Base-by-base conservation (phyloP, 1,139 yeast genomes). In the Taiozyma sp. region DNA sequence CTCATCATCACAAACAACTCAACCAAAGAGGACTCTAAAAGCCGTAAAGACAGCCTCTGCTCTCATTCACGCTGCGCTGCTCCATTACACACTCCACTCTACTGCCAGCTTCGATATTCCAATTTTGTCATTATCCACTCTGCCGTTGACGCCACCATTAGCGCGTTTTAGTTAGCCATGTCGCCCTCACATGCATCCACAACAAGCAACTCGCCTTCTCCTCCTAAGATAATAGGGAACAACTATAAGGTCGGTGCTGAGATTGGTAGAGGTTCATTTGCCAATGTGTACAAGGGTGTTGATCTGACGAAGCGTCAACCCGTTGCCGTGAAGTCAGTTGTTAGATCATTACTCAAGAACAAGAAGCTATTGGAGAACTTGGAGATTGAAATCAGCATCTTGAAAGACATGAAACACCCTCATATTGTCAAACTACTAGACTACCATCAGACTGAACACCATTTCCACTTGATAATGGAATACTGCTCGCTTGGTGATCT, bases 401-500 rank as follows among this genome's bases (percentile, higher is more conserved):
- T 93, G 58, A 89, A 90, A 70, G 81, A 86, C 48, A 77, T 93
- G 75, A 83, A 85, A 59, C 97, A 93, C 63, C 96, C 97, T 3
- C 98, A 93, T 67, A 88, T 93, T 48, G 99, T 93, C 4, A 85
- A 86, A 14, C 73, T 93, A 47, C 69, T 88, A 50, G 98, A 91
- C 62, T 89, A 88, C 65, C 82, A 84, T 55, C 86, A 88, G 62
- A 86, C 96, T 0, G 67, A 81, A 11, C 73, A 86, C 11, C 89
- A 91, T 68, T 88, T 90, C 70, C 95, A 89, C 68, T 73, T 93
- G 57, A 82, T 91, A n/a, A 93, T 93, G 98, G 98, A 93, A 66
- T 93, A 89, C 69, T 93, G 99, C 66, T 84, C 97, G 0, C 74
- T 93, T 68, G 99, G 99, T 10, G 99, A 93, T 69, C 75, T 93